Percentiles rank a stretch among this genome's conserved stretches.
These are phyloP conservation scores for Hapsidospora chrysogenum DNA, from an alignment of 495 filamentous ascomycete genomes.

Conservation along the genomic window DNA sequence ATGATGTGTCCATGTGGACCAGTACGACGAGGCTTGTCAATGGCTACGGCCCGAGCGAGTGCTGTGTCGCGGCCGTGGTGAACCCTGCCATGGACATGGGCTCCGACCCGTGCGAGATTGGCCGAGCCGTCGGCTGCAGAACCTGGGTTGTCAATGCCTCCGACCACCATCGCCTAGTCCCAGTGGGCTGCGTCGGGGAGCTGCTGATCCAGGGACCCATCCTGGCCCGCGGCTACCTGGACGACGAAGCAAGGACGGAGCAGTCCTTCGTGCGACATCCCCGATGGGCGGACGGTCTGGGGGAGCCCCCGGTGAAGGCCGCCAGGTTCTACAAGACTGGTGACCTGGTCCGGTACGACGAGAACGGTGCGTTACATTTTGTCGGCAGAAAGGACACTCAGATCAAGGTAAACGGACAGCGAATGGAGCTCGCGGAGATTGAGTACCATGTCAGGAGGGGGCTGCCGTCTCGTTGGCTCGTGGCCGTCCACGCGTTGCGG, in stretches of 20 bases:
- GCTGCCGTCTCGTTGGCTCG: too few species aligned
- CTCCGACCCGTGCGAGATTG: conserved; percentile 20
- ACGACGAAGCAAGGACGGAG: conserved; percentile 1
- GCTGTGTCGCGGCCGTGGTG: neutral
- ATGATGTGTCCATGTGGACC: conserved; percentile 6
- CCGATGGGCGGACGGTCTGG: conserved; percentile 3
- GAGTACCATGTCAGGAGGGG: conserved; percentile 4
- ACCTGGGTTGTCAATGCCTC: conserved; percentile 29
- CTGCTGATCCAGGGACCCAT: conserved; percentile 30
- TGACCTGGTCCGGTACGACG: conserved; percentile 7
- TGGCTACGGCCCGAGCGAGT: conserved; percentile 2
- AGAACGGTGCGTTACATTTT: conserved; percentile 7
- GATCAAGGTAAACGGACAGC: conserved; percentile 10
- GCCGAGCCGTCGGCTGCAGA: conserved; percentile 22
- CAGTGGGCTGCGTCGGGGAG: conserved; percentile 28
- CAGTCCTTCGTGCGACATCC: neutral
- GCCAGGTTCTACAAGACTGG: conserved; percentile 33
- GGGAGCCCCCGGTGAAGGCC: conserved; percentile 11
- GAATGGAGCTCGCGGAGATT: conserved; percentile 11
- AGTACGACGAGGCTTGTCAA: conserved; percentile 5
- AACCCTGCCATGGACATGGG: neutral
- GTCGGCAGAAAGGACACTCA: conserved; percentile 11
- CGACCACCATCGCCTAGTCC: conserved; percentile 25
- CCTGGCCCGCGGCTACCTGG: conserved; percentile 12
- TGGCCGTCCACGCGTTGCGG: too few species aligned